Conservation (phyloP, 2,329 filamentous ascomycete genomes). For the Nemania diffusa region DNA sequence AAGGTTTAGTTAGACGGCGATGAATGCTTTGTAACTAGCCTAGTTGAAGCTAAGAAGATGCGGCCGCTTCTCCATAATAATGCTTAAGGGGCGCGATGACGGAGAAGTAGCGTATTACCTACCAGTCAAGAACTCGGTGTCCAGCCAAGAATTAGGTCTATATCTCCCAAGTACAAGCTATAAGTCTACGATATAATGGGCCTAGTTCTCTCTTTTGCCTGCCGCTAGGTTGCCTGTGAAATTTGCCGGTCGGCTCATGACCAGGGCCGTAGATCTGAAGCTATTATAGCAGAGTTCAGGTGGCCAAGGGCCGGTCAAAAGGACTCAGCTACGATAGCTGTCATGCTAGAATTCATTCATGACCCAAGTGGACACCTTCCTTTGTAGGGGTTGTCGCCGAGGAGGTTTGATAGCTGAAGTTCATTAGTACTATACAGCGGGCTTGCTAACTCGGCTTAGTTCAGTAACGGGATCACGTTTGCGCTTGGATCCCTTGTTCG, state of each 20-base stretch:
- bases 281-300: not conserved
- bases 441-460: not conserved
- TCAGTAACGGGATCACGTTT: not conserved
- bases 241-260: not conserved
- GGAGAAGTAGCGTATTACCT: not conserved
- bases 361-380: not conserved
- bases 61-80: not conserved
- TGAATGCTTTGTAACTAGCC: not conserved
- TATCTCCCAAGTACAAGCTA: not conserved
- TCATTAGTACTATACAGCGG: not conserved
- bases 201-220: not conserved
- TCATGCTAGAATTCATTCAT: not conserved
- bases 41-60: not conserved
- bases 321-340: not conserved
- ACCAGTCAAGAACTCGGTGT: not conserved
- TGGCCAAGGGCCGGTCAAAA: not conserved
- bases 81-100: not conserved
- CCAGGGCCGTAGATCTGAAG: not conserved
- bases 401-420: not conserved
- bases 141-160: not conserved
- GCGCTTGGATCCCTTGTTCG: not conserved
- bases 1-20: not conserved
- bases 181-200: not conserved
- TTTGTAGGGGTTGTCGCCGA: not conserved
- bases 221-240: not conserved